Evolutionary conservation across 2,329 filamentous ascomycete species (phyloP).

Genomic region (Incumbomyces delicatus): DNA sequence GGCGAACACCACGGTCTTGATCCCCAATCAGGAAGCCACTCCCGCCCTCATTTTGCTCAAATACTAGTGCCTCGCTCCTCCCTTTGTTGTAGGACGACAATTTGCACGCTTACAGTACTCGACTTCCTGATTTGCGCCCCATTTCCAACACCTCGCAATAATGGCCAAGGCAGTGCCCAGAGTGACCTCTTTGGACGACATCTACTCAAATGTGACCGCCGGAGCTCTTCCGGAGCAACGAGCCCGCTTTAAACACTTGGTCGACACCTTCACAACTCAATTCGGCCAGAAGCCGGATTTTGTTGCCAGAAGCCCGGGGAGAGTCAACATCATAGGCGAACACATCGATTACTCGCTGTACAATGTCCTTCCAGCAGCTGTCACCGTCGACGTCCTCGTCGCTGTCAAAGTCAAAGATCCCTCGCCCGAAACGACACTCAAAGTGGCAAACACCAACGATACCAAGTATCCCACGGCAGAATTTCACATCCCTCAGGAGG

Average conservation of each 20-base stretch:
- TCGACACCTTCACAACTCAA: slow-evolving; percentile 57
- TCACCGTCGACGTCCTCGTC: slow-evolving; percentile 81
- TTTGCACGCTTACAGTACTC: neutral
- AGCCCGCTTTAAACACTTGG: slow-evolving; percentile 64
- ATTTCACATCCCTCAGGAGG: slow-evolving; percentile 58
- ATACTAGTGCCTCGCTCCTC: no score
- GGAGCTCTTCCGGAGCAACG: slow-evolving; percentile 59
- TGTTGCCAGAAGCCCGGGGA: slow-evolving; percentile 78
- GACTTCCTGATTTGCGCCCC: neutral
- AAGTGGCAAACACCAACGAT: slow-evolving; percentile 68
- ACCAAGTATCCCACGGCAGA: slow-evolving; percentile 65
- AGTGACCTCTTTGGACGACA: slow-evolving; percentile 18
- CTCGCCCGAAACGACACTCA: slow-evolving; percentile 50
- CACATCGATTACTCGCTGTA: slow-evolving; percentile 99
- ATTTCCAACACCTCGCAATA: neutral
- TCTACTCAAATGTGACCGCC: slow-evolving; percentile 30
- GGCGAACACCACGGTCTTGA: no score
- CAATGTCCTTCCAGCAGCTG: slow-evolving; percentile 89
- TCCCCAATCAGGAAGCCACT: no score
- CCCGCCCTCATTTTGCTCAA: no score
- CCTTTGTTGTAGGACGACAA: neutral
- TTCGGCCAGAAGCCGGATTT: slow-evolving; percentile 69
- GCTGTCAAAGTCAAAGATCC: slow-evolving; percentile 51
- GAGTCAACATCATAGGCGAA: slow-evolving; percentile 97
- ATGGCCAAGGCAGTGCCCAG: slow-evolving; percentile 16